Conservation (phyloP, 2,329 filamentous ascomycete species). For the Paecilomyces dactylethromorphus region DNA sequence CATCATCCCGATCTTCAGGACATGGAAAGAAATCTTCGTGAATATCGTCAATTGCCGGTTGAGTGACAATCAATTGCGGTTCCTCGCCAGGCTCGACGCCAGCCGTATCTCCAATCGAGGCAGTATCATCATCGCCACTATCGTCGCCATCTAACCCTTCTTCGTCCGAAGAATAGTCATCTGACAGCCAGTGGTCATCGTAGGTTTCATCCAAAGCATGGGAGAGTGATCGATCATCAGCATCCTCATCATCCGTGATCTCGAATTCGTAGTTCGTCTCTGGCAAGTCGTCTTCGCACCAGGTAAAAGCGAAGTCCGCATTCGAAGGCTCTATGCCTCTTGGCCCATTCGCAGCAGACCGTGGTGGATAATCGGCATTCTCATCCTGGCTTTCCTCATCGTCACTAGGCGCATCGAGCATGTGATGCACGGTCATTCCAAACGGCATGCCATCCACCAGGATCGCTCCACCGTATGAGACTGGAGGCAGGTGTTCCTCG, state of each 20-base stretch:
- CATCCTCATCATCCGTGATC: constrained; percentile 49
- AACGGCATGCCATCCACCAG: constrained; percentile 77
- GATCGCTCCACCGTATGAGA: constrained; percentile 83
- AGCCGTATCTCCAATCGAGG: constrained; percentile 64
- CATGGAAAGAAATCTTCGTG: constrained; percentile 74
- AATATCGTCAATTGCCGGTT: constrained; percentile 84
- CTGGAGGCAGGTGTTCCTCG: constrained; percentile 78
- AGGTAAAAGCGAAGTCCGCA: constrained; percentile 29
- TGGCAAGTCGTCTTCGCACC: constrained; percentile 31
- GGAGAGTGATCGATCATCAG: constrained; percentile 34
- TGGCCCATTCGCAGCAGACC: constrained; percentile 41
- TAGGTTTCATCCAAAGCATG: constrained; percentile 29
- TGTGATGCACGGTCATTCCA: constrained; percentile 95
- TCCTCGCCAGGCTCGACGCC: constrained; percentile 70
- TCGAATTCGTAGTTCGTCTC: constrained; percentile 41
- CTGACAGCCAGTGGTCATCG: constrained; percentile 40
- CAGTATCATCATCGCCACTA: constrained; percentile 51
- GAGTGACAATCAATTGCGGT: constrained; percentile 74
- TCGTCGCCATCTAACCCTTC: constrained; percentile 41
- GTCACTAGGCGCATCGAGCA: constrained; percentile 65
- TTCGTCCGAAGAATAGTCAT: constrained; percentile 47
- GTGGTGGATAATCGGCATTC: constrained; percentile 25
- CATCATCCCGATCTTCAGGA: constrained; percentile 68
- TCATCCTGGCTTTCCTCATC: constrained; percentile 42
- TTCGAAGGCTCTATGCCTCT: constrained; percentile 15